Evolutionary conservation across 139 green algal genomes (phyloP), one percentile per base, ranked within the genome.

Genomic region (Closterium sp.): DNA sequence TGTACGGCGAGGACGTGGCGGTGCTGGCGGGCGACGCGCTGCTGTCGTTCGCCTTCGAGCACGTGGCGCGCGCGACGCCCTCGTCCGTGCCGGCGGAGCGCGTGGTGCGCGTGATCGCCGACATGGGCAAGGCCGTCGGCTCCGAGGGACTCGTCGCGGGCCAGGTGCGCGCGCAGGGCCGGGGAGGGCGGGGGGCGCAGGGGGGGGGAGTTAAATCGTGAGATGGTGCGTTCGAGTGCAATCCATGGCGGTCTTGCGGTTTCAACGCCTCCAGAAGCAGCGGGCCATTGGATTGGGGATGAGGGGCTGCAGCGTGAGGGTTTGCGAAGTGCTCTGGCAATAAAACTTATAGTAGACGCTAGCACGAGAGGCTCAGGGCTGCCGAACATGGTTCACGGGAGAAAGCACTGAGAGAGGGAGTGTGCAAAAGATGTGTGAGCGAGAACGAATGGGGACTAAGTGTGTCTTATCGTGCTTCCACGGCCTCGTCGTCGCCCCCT

Each of bases 21-120:
- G 98, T 99, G 91, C 96, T 99, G 30, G 96, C 98, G 30, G 98
- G 98, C 10, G 98, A 99, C 94, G 98, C 98, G 27, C 93, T 99
- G 91, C 96, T 99, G 17, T 96, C 95, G 2, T 97, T 97, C 70
- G 93, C 97, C 0, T 99, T 99, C 93, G 98, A 99, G 96, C 96
- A 99, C 96, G 97, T 99, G 89, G 98, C 97, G 4, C 91, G 97
- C 11, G 97, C 96, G 42, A 99, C 98, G 0, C 95, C 96, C 91
- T 95, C 95, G 28, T 32, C 27, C 6, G 98, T 98, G 38, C 88
- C 95, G 4, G 93, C 98, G 1, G 97, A 99, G 70, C 96, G 97
- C 29, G 94, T 99, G 27, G 92, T 99, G 73, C 94, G 95, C 45
- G 96, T 99, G 11, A 96, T 99, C 27, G 94, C 93, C 5, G 97